Percentiles rank a stretch among this genome's conserved stretches.
Conservation (phyloP, 73 alveolate genomes). For the Blepharisma japonicum region DNA sequence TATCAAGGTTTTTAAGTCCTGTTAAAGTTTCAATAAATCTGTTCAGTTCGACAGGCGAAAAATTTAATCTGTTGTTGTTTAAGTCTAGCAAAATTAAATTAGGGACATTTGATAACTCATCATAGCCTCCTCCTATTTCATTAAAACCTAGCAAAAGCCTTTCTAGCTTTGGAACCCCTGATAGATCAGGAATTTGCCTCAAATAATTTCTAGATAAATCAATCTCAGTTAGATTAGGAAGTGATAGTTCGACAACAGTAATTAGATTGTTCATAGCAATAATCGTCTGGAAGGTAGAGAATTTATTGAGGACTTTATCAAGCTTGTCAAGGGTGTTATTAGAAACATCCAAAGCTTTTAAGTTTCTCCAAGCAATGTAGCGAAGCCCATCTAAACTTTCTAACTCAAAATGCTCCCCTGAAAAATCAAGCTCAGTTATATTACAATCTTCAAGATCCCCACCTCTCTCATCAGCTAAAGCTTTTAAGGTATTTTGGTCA, state of each 20-base stretch:
- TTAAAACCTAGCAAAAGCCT: constrained; percentile 36
- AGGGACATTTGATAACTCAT: constrained; percentile 38
- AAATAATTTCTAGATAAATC: constrained; percentile 45
- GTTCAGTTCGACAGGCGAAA: constrained; percentile 22
- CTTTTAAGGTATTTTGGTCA: background rate
- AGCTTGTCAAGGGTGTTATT: constrained; percentile 14
- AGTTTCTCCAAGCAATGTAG: constrained; percentile 12
- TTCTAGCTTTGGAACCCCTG: constrained; percentile 41
- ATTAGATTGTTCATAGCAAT: constrained; percentile 47
- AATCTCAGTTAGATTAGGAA: constrained; percentile 44
- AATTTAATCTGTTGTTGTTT: constrained; percentile 38
- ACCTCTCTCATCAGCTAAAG: constrained; percentile 22
- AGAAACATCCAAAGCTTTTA: constrained; percentile 14
- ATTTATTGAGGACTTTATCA: constrained; percentile 31
- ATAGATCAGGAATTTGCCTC: constrained; percentile 41
- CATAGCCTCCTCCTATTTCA: constrained; percentile 35
- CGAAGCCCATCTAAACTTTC: constrained; percentile 21
- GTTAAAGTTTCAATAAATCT: constrained; percentile 11
- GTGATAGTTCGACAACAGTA: constrained; percentile 34
- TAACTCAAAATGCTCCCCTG: constrained; percentile 7
- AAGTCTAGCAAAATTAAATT: constrained; percentile 37
- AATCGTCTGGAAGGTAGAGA: constrained; percentile 36
- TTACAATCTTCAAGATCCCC: constrained; percentile 19
- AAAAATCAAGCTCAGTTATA: constrained; percentile 26
- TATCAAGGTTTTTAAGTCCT: constrained; percentile 38